Evolutionary conservation across 371 early-diverging fungal genomes (phyloP).

Genomic region (Nematocida parisii): DNA sequence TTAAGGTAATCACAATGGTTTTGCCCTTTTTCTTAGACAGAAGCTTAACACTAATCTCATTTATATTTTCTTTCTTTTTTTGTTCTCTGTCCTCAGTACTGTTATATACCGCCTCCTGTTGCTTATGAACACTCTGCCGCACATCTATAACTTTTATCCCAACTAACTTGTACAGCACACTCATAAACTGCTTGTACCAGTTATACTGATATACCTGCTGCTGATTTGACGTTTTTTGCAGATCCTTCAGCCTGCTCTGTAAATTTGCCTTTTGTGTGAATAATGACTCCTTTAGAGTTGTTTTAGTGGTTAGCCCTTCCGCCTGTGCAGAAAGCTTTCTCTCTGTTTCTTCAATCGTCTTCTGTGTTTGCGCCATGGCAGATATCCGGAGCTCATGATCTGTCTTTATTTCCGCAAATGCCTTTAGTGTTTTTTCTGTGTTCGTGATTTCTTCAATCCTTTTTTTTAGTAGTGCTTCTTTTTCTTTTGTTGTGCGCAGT

Average conservation of each 20-base stretch:
- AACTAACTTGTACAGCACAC: constrained; percentile 13
- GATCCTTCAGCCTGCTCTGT: constrained; percentile 12
- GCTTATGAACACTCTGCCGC: constrained; percentile 32
- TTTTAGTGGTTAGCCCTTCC: not conserved
- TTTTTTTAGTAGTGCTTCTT: constrained; percentile 24
- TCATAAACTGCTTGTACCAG: constrained; percentile 49
- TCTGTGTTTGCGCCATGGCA: not conserved
- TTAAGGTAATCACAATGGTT: constrained; percentile 28
- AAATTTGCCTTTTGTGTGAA: not conserved
- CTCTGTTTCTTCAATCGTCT: constrained; percentile 10
- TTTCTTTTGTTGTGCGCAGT: constrained; percentile 1
- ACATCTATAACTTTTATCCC: constrained; percentile 49
- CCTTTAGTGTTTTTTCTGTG: constrained; percentile 29
- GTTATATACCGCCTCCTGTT: constrained; percentile 14
- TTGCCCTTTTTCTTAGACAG: constrained; percentile 18
- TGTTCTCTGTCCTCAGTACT: not conserved
- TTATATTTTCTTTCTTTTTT: constrained; percentile 18
- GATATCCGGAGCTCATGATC: constrained; percentile 4
- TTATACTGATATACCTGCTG: constrained; percentile 52
- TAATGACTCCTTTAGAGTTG: not conserved
- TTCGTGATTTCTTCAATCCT: constrained; percentile 18
- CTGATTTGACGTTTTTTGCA: constrained; percentile 42
- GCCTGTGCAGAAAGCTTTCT: not conserved
- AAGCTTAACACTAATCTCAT: constrained; percentile 34
- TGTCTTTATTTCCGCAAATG: constrained; percentile 25